Conservation (phyloP, 1,284 basidiomycete species). For the Apiotrichum domesticum region DNA sequence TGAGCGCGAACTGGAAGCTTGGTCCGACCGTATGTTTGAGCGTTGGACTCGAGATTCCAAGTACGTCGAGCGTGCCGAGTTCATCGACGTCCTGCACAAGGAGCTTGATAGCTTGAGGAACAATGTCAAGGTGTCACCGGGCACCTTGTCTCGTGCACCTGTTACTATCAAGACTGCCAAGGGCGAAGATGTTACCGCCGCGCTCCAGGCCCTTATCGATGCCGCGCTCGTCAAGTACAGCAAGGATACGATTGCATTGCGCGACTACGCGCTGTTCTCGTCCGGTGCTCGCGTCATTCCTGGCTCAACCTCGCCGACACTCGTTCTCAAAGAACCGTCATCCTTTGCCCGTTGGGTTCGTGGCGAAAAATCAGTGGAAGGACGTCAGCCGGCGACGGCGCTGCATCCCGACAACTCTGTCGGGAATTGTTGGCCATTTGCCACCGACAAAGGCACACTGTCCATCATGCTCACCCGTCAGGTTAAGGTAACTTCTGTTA, state of each 20-base stretch:
- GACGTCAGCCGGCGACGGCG: conserved; percentile 73
- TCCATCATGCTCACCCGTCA: conserved; percentile 70
- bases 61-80: conserved; percentile 25
- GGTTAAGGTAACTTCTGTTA: conserved; percentile 66
- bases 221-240: conserved; percentile 57
- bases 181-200: conserved; percentile 65
- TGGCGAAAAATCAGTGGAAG: conserved; percentile 52
- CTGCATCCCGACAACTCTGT: conserved; percentile 57
- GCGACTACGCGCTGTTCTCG: conserved; percentile 81
- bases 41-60: conserved; percentile 29
- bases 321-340: conserved; percentile 55
- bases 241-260: conserved; percentile 69
- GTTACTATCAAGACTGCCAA: conserved; percentile 64
- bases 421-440: conserved; percentile 91
- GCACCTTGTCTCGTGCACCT: neutral
- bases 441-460: conserved; percentile 67
- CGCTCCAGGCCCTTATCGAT: conserved; percentile 70
- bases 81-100: conserved; percentile 29
- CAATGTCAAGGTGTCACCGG: conserved; percentile 22
- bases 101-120: conserved; percentile 18
- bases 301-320: conserved; percentile 68
- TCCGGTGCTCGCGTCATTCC: conserved; percentile 76
- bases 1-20: conserved; percentile 41
- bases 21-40: conserved; percentile 41
- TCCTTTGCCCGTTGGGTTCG: conserved; percentile 10